Evolutionary conservation across 768 basidiomycete species (phyloP), one percentile per base, ranked within the genome.

Genomic region (Rhodocollybia butyracea): DNA sequence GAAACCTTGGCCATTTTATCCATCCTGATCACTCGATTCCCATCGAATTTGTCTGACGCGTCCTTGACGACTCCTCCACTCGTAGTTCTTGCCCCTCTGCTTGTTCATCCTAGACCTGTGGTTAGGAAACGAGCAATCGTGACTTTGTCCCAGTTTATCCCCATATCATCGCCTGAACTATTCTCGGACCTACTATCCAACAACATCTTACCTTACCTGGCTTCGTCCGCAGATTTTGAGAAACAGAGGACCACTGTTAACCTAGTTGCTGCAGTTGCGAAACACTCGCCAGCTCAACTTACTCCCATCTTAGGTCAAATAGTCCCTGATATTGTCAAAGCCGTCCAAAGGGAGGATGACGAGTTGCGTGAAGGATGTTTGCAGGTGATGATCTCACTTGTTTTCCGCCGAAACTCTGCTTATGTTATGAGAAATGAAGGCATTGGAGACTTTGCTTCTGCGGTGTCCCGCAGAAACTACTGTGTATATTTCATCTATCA

Each of bases 91-190:
- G 87, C 82, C 1, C 91, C 83, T 34, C 79, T 90, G 29, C 80
- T 92, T 43, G 78, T 76, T n/a, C 90, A 89, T 70, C 64, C 79
- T 7, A 86, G 94, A 3, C 82, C 89, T 10, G 92, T 93, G 0
- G 91, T 98, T 51, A 85, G 95, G 48, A 98, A 98, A 75, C 88
- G 94, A 50, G 90, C 93, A 2, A 94, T 98, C 56, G 76, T 85
- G 34, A 91, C 94, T 0, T 69, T 94, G 39, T 89, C 92, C 0
- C 90, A 93, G 60, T 89, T 94, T 66, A 79, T 94, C 36, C 89
- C 86, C 15, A 82, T 84, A 40, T 86, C 88, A 8, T 82, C 81
- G 38, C 76, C 83, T 3, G 73, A 77, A 2, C 69, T 89, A 10
- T 89, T 91, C 65, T 66, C 76, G 1, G 70, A 78, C n/a, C 71